Evolutionary conservation across 768 basidiomycete genomes (phyloP).

Genomic region (Psilocybe azurescens): DNA sequence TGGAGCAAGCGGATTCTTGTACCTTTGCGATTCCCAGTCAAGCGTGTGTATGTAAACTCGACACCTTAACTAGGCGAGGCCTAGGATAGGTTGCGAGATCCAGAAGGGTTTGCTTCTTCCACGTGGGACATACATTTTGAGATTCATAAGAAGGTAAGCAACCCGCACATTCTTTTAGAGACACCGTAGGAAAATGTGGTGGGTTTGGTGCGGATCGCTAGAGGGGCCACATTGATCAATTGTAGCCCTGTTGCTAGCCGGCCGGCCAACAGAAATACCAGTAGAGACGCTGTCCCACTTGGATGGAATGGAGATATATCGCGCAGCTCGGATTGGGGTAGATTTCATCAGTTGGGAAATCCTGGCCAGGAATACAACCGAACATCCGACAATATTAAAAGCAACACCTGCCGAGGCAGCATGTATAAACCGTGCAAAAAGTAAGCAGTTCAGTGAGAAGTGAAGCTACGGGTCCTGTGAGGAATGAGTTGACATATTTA

Average conservation of each 20-base stretch:
- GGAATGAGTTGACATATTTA: neutral
- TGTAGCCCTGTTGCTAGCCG: slow-evolving; percentile 34
- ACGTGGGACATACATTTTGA: slow-evolving; percentile 32
- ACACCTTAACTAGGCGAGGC: slow-evolving; percentile 30
- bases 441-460: neutral
- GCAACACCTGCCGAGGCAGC: neutral
- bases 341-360: neutral
- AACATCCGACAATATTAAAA: slow-evolving; percentile 5
- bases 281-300: too few relatives aligned
- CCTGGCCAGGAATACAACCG: slow-evolving; percentile 2
- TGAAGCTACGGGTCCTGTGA: neutral
- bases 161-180: slow-evolving; percentile 31
- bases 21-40: slow-evolving; percentile 14
- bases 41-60: slow-evolving; percentile 29
- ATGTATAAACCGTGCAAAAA: neutral
- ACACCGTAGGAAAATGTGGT: slow-evolving; percentile 31
- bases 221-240: slow-evolving; percentile 24
- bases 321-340: slow-evolving; percentile 4
- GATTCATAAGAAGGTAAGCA: slow-evolving; percentile 25
- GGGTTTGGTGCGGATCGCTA: slow-evolving; percentile 47
- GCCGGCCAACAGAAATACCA: neutral
- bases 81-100: slow-evolving; percentile 26
- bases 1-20: slow-evolving; percentile 18
- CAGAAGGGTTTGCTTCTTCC: slow-evolving; percentile 20
- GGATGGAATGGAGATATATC: neutral